A percentile compares a stretch with the other conserved stretches of the same genome.
Conservation (phyloP, 2,329 filamentous ascomycete genomes). For the Ophiocordyceps unilateralis region DNA sequence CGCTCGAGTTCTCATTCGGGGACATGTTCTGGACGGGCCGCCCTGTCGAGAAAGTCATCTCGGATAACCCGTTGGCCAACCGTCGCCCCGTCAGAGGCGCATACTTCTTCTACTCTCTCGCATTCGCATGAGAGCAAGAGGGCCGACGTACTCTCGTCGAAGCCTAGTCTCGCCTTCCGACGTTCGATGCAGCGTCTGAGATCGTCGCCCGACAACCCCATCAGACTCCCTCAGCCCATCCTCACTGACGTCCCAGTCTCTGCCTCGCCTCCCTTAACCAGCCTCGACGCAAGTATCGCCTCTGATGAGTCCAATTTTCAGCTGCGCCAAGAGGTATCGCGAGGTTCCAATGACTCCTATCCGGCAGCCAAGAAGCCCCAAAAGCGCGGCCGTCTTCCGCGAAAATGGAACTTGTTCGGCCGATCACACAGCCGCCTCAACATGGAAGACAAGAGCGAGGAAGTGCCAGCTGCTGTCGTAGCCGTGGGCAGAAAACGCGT, state of each 20-base stretch:
- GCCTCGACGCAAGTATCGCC: slow-evolving; percentile 37
- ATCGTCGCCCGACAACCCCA: slow-evolving; percentile 22
- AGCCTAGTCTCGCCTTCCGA: slow-evolving; percentile 35
- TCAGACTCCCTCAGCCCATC: slow-evolving; percentile 36
- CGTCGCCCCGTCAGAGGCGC: slow-evolving; percentile 24
- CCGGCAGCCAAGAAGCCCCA: slow-evolving; percentile 33
- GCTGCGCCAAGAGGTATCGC: slow-evolving; percentile 17
- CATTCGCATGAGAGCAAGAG: slow-evolving; percentile 28
- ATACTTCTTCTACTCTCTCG: slow-evolving; percentile 9
- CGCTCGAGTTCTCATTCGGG: slow-evolving; percentile 26
- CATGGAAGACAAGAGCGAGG: slow-evolving; percentile 17
- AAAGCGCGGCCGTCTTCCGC: slow-evolving; percentile 36
- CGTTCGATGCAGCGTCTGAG: slow-evolving; percentile 35
- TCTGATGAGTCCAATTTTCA: slow-evolving; percentile 37
- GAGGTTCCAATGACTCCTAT: slow-evolving; percentile 11
- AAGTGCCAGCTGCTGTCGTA: slow-evolving; percentile 31
- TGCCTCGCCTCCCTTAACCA: slow-evolving; percentile 32
- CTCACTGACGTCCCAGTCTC: slow-evolving; percentile 24
- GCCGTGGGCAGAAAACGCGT: slow-evolving; percentile 31
- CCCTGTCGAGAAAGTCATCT: slow-evolving; percentile 20
- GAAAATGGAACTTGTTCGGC: slow-evolving; percentile 48
- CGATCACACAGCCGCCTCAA: slow-evolving; percentile 31
- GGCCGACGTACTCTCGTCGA: slow-evolving; percentile 18
- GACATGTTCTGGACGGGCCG: slow-evolving; percentile 19
- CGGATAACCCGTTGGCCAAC: slow-evolving; percentile 36